phyloP scores from a whole-genome alignment of 2,329 filamentous ascomycete species.

The Aspergillus novofumigatus region DNA sequence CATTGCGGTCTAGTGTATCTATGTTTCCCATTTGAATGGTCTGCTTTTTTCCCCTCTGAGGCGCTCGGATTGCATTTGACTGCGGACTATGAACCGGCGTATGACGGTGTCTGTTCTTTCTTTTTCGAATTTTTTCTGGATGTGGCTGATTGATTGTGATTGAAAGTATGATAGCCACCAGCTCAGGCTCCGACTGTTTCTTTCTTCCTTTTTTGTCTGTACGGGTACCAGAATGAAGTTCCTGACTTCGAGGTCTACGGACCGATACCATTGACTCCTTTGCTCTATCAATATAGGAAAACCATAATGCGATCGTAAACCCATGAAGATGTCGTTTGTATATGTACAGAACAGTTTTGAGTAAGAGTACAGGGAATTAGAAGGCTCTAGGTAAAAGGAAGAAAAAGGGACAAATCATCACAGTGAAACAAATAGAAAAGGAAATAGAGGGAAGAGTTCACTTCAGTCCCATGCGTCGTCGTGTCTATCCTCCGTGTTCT shows the following conservation, averaged over 20 bases:
- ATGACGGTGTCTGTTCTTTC: not conserved
- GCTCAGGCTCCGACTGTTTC: not conserved
- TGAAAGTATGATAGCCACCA: conserved; percentile 2
- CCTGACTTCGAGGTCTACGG: not conserved
- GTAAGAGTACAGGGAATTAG: not conserved
- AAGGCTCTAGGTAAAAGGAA: not conserved
- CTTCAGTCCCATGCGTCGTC: not conserved
- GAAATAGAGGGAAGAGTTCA: not conserved
- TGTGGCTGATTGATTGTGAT: not conserved
- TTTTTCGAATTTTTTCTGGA: conserved; percentile 1
- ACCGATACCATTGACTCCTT: not conserved
- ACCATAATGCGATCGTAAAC: not conserved
- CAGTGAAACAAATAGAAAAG: not conserved
- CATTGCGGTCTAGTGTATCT: conserved; percentile 4
- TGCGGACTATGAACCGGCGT: not conserved
- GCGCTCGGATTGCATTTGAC: not conserved
- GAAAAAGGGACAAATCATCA: not conserved
- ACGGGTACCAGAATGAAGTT: not conserved
- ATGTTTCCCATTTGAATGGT: conserved; percentile 1
- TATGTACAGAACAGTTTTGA: not conserved
- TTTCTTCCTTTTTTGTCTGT: not conserved
- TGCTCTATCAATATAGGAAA: not conserved
- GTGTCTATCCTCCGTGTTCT: conserved; percentile 5
- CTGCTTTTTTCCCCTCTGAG: not conserved
- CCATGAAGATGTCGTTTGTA: not conserved